Percentiles rank a stretch among this genome's conserved stretches.
These are phyloP conservation scores for Colletotrichum neosansevieriae DNA, from an alignment of 2,329 filamentous ascomycete species.

Conservation along the genomic window DNA sequence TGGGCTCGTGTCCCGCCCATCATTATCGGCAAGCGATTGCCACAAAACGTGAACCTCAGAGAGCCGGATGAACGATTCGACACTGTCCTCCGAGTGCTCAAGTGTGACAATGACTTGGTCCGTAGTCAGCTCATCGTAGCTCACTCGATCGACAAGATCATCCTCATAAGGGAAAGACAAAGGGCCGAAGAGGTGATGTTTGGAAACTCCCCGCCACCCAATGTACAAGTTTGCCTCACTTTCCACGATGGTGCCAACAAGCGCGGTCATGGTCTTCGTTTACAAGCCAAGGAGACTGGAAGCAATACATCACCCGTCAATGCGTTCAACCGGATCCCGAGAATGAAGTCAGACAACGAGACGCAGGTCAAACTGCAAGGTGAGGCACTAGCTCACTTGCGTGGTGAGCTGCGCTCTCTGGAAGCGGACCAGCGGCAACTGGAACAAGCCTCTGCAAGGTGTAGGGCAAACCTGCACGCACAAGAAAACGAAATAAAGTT, in stretches of 20 bases:
- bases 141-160: constrained; percentile 83
- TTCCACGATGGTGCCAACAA: constrained; percentile 67
- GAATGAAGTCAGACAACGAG: constrained; percentile 85
- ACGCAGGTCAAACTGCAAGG: constrained; percentile 70
- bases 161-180: constrained; percentile 77
- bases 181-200: constrained; percentile 80
- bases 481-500: constrained; percentile 50
- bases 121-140: constrained; percentile 87
- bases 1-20: constrained; percentile 64
- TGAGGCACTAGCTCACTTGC: constrained; percentile 65
- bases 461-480: constrained; percentile 59
- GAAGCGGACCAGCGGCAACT: constrained; percentile 61
- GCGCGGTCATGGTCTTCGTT: constrained; percentile 40
- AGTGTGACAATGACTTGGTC: constrained; percentile 84
- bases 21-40: constrained; percentile 70
- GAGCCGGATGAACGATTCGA: constrained; percentile 81
- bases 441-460: constrained; percentile 61
- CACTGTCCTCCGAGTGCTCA: constrained; percentile 83
- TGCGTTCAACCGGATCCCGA: constrained; percentile 65
- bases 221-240: constrained; percentile 80
- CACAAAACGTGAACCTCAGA: constrained; percentile 70
- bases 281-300: constrained; percentile 25
- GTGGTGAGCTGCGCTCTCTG: constrained; percentile 65
- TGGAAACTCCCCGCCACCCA: constrained; percentile 68
- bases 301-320: constrained; percentile 55